phyloP scores from a whole-genome alignment of 257 asterid species.

The Henckelia pumila region DNA sequence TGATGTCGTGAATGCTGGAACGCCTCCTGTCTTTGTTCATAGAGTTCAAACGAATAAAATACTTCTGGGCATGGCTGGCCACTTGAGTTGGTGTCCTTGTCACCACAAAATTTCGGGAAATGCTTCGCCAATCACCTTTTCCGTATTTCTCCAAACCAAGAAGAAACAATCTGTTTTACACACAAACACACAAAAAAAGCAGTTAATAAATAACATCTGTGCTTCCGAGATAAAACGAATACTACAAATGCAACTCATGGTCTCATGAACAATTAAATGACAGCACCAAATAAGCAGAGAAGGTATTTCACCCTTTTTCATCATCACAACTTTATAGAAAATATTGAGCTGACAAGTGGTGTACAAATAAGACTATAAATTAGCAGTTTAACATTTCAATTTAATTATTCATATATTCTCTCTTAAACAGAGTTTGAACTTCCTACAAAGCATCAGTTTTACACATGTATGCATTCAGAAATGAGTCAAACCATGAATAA shows the following conservation, averaged over 20 bases:
- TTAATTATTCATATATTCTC: background rate
- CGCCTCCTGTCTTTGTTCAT: slow-evolving; percentile 90
- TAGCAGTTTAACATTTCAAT: background rate
- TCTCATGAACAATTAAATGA: background rate
- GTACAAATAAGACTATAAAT: background rate
- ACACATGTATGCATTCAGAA: background rate
- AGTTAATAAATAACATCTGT: background rate
- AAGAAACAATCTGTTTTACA: slow-evolving; percentile 64
- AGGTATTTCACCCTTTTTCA: background rate
- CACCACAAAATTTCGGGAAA: slow-evolving; percentile 79
- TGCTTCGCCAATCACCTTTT: slow-evolving; percentile 95
- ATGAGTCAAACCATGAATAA: background rate
- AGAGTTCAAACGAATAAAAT: slow-evolving; percentile 80
- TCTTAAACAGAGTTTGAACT: no score
- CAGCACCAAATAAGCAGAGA: background rate
- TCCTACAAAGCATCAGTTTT: background rate
- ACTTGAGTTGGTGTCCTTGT: slow-evolving; percentile 94
- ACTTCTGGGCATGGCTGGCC: slow-evolving; percentile 95
- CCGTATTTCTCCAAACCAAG: slow-evolving; percentile 88
- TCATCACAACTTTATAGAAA: background rate
- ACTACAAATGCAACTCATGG: background rate
- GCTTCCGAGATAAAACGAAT: background rate
- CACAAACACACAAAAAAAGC: slow-evolving; percentile 5
- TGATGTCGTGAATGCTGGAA: slow-evolving; percentile 90
- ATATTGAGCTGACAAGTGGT: background rate